Conservation (phyloP, 2,329 filamentous ascomycete genomes). For the Rutstroemia sp. region DNA sequence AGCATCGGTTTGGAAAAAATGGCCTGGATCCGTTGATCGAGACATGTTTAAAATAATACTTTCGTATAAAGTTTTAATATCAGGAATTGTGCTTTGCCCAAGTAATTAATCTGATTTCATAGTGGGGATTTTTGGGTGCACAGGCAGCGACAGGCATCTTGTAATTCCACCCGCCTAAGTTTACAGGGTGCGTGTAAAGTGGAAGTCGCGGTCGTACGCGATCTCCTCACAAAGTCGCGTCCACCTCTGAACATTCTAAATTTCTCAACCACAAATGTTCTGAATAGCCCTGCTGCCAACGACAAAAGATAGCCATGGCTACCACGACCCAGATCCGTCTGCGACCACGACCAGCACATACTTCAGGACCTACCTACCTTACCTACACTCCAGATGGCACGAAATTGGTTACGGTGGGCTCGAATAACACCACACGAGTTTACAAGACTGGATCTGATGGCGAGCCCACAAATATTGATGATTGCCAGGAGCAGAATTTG, state of each 20-base stretch:
- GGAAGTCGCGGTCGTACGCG: conserved; percentile 9
- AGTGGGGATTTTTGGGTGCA: conserved; percentile 14
- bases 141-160: neutral
- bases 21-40: conserved; percentile 63
- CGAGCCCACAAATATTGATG: conserved; percentile 87
- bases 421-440: conserved; percentile 87
- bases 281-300: conserved; percentile 6
- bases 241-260: conserved; percentile 9
- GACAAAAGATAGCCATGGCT: conserved; percentile 22
- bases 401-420: conserved; percentile 82
- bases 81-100: no score
- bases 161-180: neutral
- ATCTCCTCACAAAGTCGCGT: conserved; percentile 14
- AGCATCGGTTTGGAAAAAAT: conserved; percentile 83
- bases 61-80: no score
- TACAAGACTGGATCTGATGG: conserved; percentile 89
- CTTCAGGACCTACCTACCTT: conserved; percentile 77
- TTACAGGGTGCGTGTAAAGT: conserved; percentile 18
- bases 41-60: conserved; percentile 40
- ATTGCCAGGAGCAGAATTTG: conserved; percentile 79
- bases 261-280: conserved; percentile 4
- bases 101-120: neutral
- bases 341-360: conserved; percentile 65
- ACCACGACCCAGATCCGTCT: conserved; percentile 37
- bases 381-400: conserved; percentile 84